phyloP scores from a whole-genome alignment of 2,329 filamentous ascomycete species.

The Rutstroemia sp. region DNA sequence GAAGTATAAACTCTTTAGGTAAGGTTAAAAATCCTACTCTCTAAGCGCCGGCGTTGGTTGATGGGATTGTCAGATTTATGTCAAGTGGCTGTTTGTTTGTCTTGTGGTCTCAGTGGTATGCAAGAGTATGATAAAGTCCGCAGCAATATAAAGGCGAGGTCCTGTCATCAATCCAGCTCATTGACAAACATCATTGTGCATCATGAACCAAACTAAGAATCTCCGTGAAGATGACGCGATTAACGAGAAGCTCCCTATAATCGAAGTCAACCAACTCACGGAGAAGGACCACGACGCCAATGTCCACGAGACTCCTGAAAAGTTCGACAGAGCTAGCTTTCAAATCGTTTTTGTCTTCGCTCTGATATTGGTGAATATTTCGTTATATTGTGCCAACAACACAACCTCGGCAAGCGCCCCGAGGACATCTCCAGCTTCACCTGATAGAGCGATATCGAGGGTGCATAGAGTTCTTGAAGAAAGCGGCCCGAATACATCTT shows the following conservation, averaged over 20 bases:
- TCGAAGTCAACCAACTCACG: not conserved
- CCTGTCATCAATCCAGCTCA: not conserved
- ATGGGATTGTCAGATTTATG: not conserved
- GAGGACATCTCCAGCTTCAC: not conserved
- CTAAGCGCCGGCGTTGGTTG: not conserved
- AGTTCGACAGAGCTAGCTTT: too few species aligned
- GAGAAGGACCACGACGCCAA: not conserved
- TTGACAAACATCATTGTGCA: not conserved
- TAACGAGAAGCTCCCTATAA: not conserved
- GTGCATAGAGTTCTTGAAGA: not conserved
- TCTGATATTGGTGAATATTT: not conserved
- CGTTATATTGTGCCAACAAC: not conserved
- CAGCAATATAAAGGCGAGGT: too few species aligned
- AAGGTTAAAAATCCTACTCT: too few species aligned
- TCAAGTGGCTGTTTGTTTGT: not conserved
- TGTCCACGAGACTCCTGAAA: too few species aligned
- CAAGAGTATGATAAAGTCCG: not conserved
- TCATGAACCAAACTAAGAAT: not conserved
- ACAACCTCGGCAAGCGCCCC: not conserved
- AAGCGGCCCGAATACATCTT: not conserved
- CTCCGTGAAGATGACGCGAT: not conserved
- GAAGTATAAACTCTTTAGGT: too few species aligned
- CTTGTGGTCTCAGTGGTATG: not conserved
- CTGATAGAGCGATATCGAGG: not conserved
- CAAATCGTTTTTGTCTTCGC: too few species aligned